Conservation (phyloP, 257 asterid genomes). For the Knoxia roxburghii region DNA sequence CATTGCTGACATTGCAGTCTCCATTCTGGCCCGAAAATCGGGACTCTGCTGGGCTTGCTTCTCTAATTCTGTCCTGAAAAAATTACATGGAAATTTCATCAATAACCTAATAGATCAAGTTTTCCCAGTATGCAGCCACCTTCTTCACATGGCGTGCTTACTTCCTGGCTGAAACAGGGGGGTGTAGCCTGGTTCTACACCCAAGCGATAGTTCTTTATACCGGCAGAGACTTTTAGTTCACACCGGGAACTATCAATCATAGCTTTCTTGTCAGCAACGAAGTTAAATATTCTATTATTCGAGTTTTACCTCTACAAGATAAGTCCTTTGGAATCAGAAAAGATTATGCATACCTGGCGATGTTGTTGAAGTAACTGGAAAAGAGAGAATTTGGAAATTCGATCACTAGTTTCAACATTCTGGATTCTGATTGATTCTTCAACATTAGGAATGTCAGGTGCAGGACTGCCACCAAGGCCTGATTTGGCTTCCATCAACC, state of each 20-base stretch:
- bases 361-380: not conserved
- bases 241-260: no score
- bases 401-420: not conserved
- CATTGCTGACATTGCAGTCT: not conserved
- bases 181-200: no score
- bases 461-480: not conserved
- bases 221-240: no score
- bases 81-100: not conserved
- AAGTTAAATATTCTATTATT: no score
- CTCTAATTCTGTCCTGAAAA: conserved; percentile 18
- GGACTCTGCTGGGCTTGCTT: not conserved
- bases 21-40: not conserved
- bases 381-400: conserved; percentile 5
- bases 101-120: not conserved
- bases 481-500: conserved; percentile 18
- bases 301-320: no score
- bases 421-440: not conserved
- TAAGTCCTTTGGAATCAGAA: no score
- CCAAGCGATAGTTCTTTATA: no score
- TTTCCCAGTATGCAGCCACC: no score
- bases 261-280: no score
- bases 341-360: not conserved
- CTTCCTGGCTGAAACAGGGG: no score
- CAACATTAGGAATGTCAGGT: conserved; percentile 3
- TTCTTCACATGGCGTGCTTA: no score